Evolutionary conservation across 192 early-diverging fungal genomes (phyloP).

Genomic region (Linnemannia hyalina): DNA sequence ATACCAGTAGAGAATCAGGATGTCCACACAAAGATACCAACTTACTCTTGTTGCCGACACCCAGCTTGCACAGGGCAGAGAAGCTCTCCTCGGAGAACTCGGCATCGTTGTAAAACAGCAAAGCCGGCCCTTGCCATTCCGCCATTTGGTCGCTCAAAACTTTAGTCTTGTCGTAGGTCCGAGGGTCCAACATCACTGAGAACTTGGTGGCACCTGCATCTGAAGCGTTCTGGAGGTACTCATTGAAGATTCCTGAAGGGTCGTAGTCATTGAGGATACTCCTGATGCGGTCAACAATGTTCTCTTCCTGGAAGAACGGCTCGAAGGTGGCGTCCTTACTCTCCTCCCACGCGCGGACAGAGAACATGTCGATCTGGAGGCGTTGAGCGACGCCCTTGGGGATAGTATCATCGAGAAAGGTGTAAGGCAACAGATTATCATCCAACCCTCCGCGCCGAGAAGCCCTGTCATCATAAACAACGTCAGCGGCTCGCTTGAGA

Average conservation of each 20-base stretch:
- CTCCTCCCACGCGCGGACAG: neutral
- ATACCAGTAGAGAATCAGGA: neutral
- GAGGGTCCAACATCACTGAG: constrained; percentile 22
- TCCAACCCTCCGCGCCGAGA: neutral
- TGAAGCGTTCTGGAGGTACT: constrained; percentile 41
- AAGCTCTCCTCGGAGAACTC: constrained; percentile 34
- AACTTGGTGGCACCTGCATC: constrained; percentile 29
- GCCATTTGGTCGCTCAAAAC: constrained; percentile 7
- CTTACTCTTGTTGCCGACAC: constrained; percentile 33
- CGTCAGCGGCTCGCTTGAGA: neutral
- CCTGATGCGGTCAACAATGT: constrained; percentile 21
- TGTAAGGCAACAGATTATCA: neutral
- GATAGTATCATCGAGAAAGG: neutral
- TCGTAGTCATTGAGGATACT: constrained; percentile 32
- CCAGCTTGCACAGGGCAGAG: constrained; percentile 17
- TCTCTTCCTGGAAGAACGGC: constrained; percentile 7
- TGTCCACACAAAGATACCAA: neutral
- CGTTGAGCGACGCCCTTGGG: neutral
- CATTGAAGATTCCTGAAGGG: constrained; percentile 9
- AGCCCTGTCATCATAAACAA: constrained; percentile 21
- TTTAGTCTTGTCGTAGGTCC: neutral
- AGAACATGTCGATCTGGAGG: constrained; percentile 20
- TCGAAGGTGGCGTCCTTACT: neutral
- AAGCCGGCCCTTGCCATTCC: constrained; percentile 45
- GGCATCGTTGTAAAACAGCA: constrained; percentile 35